phyloP scores from a whole-genome alignment of 257 asterid species.

The Linderniella brevidens region DNA sequence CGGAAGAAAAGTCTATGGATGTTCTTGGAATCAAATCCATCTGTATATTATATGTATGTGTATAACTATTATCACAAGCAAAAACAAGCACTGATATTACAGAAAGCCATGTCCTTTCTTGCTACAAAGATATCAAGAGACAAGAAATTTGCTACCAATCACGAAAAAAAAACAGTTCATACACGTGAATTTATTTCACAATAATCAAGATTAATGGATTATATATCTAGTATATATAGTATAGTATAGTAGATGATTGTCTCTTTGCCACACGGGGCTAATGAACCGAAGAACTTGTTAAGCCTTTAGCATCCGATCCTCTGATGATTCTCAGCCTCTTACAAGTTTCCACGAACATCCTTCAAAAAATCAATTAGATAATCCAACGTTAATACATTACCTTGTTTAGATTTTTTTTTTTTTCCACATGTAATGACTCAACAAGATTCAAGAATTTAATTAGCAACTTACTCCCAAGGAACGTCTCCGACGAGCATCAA shows the following conservation, averaged over 20 bases:
- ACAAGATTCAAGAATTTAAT: background rate
- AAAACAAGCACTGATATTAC: no score
- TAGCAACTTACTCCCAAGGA: slow-evolving; percentile 42
- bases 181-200: no score
- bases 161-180: no score
- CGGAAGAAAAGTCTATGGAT: no score
- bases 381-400: background rate
- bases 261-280: background rate
- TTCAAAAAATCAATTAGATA: slow-evolving; percentile 8
- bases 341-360: slow-evolving; percentile 47
- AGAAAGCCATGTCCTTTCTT: no score
- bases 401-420: background rate
- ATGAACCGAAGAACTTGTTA: slow-evolving; percentile 18
- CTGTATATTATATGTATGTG: no score
- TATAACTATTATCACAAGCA: background rate
- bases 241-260: no score
- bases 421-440: slow-evolving; percentile 5
- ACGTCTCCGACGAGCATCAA: slow-evolving; percentile 68
- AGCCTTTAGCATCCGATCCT: slow-evolving; percentile 39
- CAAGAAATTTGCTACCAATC: no score
- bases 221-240: no score
- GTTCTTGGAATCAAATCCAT: no score
- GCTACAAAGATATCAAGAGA: no score
- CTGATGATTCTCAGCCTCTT: slow-evolving; percentile 55
- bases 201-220: no score